These are phyloP conservation scores for Acanthamoeba healyi DNA, from an alignment of 208 protist genomes.

Conservation along the genomic window DNA sequence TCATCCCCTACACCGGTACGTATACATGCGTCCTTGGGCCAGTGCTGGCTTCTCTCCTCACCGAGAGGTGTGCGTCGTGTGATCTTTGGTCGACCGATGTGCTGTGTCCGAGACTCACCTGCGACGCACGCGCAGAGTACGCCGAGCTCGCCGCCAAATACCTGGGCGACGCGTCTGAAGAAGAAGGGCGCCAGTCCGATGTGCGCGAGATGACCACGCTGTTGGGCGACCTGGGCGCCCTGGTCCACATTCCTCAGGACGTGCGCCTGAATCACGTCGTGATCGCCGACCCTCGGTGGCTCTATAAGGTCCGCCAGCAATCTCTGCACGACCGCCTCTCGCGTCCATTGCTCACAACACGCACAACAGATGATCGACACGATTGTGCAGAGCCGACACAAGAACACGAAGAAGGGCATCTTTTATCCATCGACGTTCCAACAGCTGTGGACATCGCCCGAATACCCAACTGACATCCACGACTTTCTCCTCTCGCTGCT, in stretches of 20 bases:
- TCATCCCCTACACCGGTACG: not conserved
- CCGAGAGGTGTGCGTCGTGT: too few relatives aligned
- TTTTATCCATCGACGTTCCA: conserved; percentile 9
- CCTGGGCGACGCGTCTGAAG: not conserved
- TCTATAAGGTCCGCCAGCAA: not conserved
- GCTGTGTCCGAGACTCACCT: too few relatives aligned
- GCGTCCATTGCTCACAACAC: too few relatives aligned
- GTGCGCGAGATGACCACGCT: not conserved
- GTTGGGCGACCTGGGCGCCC: not conserved
- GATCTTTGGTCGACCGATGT: too few relatives aligned
- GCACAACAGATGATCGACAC: conserved; percentile 18
- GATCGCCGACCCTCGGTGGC: conserved; percentile 4
- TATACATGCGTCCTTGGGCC: too few relatives aligned
- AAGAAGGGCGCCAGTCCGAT: not conserved
- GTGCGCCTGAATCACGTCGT: conserved; percentile 20
- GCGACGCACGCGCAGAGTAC: too few relatives aligned
- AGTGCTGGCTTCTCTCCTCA: too few relatives aligned
- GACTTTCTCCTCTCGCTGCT: conserved; percentile 18
- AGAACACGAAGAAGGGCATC: conserved; percentile 40
- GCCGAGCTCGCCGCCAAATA: not conserved
- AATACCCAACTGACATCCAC: conserved; percentile 1
- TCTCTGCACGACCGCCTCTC: not conserved
- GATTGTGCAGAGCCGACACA: conserved; percentile 16
- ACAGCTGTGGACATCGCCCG: conserved; percentile 35
- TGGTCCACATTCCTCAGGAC: conserved; percentile 16